Percentiles rank a stretch among this genome's conserved stretches.
phyloP scores from a whole-genome alignment of 768 basidiomycete genomes.

The Leccinum aurantiacum region DNA sequence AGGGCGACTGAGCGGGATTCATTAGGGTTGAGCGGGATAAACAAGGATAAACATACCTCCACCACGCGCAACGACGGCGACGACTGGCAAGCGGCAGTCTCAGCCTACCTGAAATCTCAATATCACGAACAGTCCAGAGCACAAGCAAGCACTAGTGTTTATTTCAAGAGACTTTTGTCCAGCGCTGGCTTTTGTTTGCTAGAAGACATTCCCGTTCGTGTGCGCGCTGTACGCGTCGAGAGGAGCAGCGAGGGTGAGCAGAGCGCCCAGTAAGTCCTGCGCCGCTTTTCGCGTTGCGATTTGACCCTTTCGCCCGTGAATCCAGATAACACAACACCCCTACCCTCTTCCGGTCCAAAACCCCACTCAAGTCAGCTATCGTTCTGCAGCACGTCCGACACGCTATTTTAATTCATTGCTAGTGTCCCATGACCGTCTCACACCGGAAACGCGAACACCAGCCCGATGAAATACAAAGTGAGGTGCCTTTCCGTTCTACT shows the following conservation, averaged over 20 bases:
- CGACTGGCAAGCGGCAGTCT: neutral
- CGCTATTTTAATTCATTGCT: neutral
- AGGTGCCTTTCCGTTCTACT: constrained; percentile 21
- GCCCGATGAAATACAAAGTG: constrained; percentile 66
- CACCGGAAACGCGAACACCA: constrained; percentile 64
- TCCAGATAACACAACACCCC: neutral
- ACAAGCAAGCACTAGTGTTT: neutral
- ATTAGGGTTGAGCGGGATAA: constrained; percentile 1
- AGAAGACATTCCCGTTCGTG: neutral
- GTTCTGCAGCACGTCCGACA: neutral
- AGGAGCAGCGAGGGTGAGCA: neutral
- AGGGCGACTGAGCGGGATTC: neutral
- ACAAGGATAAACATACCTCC: constrained; percentile 15
- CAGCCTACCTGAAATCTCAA: neutral
- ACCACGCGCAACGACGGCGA: constrained; percentile 13
- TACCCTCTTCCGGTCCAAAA: neutral
- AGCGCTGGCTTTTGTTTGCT: neutral
- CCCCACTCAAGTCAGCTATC: neutral
- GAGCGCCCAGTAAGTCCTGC: constrained; percentile 3
- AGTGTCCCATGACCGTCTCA: constrained; percentile 55
- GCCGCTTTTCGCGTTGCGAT: neutral
- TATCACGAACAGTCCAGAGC: neutral
- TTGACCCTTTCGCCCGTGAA: neutral
- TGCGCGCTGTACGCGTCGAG: neutral
- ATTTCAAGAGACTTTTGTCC: neutral